Evolutionary conservation across 2,329 filamentous ascomycete genomes (phyloP), one percentile per base, ranked within the genome.

Genomic region (Xylaria hypoxylon): DNA sequence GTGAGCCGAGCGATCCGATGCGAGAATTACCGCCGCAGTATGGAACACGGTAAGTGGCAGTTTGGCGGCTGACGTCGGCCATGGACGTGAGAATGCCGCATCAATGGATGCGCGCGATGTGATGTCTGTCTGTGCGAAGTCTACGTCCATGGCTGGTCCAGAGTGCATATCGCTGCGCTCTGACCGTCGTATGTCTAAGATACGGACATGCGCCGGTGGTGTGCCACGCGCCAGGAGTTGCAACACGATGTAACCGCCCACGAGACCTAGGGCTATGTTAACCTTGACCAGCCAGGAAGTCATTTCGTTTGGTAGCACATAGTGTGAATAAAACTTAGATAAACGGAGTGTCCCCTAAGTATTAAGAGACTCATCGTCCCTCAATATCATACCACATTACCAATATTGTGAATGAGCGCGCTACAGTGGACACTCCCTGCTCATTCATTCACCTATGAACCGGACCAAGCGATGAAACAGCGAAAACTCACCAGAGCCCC

Each of bases 31-130:
- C 1, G 86, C 86, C 2, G 85, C 86, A 0, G 83, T 87, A 76
- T 88, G 86, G 71, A 85, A 87, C 15, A 88, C 85, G 0, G 85
- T 87, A 26, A 88, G 75, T 1, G 86, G 85, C 3, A 83, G 77
- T 4, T 74, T 52, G 5, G 81, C 77, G 1, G 74, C 73, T 2
- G 74, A 55, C 2, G 80, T 33, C 2, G 67, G 77, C 86, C 86
- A 88, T 5, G 81, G 78, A 24, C 77, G 76, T 5, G 77, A 73
- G 62, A 88, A 87, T 17, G 85, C 84, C 0, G 76, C 77, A 6
- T 75, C 66, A 0, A 84, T 82, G 2, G 80, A 81, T 3, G 76
- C 68, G 22, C 76, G 72, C 19, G 85, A 83, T 2, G 83, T 81
- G 70, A 88, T 85, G 72, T 89, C 83, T 24, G 84, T 81, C 68